Evolutionary conservation across 768 basidiomycete species (phyloP).

Genomic region (Leccinum sublutescens): DNA sequence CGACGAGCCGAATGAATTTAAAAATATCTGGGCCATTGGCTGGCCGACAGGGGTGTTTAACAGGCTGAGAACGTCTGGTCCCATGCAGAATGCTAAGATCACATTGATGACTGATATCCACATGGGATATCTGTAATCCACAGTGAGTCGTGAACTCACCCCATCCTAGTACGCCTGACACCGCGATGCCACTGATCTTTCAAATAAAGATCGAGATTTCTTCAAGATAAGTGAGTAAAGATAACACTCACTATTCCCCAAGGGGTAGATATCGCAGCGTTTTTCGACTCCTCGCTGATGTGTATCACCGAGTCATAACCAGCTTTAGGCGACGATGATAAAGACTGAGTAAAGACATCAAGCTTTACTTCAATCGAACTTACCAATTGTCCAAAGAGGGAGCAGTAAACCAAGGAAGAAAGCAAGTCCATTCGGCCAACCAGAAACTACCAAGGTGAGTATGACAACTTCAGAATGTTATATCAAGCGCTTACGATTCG

Average conservation of each 20-base stretch:
- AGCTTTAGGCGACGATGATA: slow-evolving; percentile 16
- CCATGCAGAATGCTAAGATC: slow-evolving; percentile 56
- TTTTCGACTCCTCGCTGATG: slow-evolving; percentile 52
- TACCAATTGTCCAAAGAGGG: slow-evolving; percentile 45
- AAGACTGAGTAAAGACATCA: slow-evolving; percentile 39
- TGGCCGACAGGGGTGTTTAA: slow-evolving; percentile 33
- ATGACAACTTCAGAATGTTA: not conserved
- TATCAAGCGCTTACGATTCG: slow-evolving; percentile 42
- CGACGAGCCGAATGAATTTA: slow-evolving; percentile 39
- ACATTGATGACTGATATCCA: slow-evolving; percentile 44
- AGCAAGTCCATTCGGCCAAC: slow-evolving; percentile 45
- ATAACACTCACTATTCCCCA: slow-evolving; percentile 47
- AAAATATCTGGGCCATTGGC: slow-evolving; percentile 40
- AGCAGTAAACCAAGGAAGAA: slow-evolving; percentile 47
- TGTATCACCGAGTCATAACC: slow-evolving; percentile 43
- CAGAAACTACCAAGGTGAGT: slow-evolving; percentile 27
- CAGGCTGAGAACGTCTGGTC: slow-evolving; percentile 41
- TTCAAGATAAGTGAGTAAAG: not conserved
- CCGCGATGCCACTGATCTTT: slow-evolving; percentile 37
- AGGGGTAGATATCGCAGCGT: slow-evolving; percentile 53
- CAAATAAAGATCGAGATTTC: slow-evolving; percentile 11
- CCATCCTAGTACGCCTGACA: slow-evolving; percentile 46
- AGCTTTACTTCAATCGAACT: slow-evolving; percentile 6
- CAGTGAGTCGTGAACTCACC: slow-evolving; percentile 25
- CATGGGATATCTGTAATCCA: not conserved